phyloP scores from a whole-genome alignment of 768 basidiomycete species.

The Exsudoporus frostii region DNA sequence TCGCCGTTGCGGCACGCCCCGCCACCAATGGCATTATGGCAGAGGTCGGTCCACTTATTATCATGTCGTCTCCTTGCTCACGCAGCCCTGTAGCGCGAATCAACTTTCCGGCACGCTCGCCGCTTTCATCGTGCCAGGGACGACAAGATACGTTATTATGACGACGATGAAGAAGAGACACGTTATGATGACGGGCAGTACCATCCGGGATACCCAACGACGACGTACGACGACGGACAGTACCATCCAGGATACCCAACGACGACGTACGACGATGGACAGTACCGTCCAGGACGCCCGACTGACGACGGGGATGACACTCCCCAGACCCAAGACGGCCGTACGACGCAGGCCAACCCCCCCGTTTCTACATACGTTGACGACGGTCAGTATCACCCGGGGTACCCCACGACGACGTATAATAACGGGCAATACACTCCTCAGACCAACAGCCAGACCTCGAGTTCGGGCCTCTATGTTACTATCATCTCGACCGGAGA shows the following conservation, averaged over 20 bases:
- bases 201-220: slow-evolving; percentile 20
- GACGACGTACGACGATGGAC: slow-evolving; percentile 1
- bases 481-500: background rate
- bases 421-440: slow-evolving; percentile 14
- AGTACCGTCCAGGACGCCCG: too few species aligned
- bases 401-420: slow-evolving; percentile 18
- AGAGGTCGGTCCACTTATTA: slow-evolving; percentile 7
- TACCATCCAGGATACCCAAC: slow-evolving; percentile 19
- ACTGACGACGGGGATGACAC: too few species aligned
- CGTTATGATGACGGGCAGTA: slow-evolving; percentile 22
- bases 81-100: slow-evolving; percentile 5
- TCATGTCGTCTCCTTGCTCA: slow-evolving; percentile 1
- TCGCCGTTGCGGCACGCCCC: slow-evolving; percentile 17
- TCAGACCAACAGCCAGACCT: background rate
- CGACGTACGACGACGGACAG: slow-evolving; percentile 16
- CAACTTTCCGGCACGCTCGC: slow-evolving; percentile 7
- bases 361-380: slow-evolving; percentile 4
- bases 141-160: slow-evolving; percentile 13
- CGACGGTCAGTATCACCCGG: slow-evolving; percentile 21
- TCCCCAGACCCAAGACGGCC: background rate
- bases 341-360: background rate
- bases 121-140: slow-evolving; percentile 10
- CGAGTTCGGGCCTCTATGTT: background rate
- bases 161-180: too few species aligned
- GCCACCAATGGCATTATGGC: slow-evolving; percentile 3